Base-by-base conservation (phyloP, 2,329 filamentous ascomycete genomes). In the Aspergillus pseudoviridinutans region DNA sequence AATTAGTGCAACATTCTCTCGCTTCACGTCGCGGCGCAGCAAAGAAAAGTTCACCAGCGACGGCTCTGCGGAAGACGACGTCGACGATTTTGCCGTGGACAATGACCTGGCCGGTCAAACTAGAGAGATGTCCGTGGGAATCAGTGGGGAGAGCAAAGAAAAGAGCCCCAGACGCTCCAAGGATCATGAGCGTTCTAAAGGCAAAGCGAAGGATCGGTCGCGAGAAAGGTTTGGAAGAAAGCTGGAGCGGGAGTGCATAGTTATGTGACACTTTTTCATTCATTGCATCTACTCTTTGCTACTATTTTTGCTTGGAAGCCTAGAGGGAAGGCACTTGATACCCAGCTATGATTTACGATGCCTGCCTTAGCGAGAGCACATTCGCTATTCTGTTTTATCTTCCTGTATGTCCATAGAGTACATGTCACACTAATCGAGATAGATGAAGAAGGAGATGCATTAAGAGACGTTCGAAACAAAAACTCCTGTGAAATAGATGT, bases 221-320 rank as follows among this genome's bases (percentile, higher is more conserved):
- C 66, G 68, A 50, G 73, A 77, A 56, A 76, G 70, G 64, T 68
- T 66, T 51, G 69, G 62, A 51, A 66, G 61, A 47, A 71, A 69
- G 42, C 69, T 73, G 8, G 77, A 79, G 46, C 69, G 77, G 51
- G 77, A 79, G 60, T 79, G 77, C 64, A 55, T 65, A 55, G 65
- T 78, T 44, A 79, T 78, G 75, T 78, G 65, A 57, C 24, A 7
- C 41, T 46, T 42, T 35, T 28, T 32, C 24, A 38, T 35, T 56
- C 44, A 38, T 49, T 24, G 46, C 9, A 20, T 4, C 24, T 32
- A 55, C 46, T 41, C n/a, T 55, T 32, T 50, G 20, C 41, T 51
- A 46, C 4, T 4, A n/a, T 41, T 35, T 41, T 35, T 54, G 51
- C 55, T 50, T 42, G 20, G 35, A 44, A 20, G 41, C 46, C 12